These are phyloP conservation scores for Baudoinia panamericana DNA, from an alignment of 495 filamentous ascomycete species.

Conservation along the genomic window DNA sequence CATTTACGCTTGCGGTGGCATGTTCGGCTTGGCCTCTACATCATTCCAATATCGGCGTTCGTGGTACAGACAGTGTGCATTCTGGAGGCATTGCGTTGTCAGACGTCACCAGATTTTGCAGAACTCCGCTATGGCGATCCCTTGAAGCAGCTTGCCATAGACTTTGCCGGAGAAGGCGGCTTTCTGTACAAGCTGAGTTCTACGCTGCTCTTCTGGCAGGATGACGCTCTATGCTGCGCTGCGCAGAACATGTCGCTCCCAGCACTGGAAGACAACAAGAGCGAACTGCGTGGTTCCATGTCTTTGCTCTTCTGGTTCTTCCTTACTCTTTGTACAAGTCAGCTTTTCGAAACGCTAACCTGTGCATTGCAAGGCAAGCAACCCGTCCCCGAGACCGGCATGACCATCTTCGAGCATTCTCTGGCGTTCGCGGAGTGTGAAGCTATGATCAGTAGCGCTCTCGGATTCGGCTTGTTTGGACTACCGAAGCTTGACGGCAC, in stretches of 20 bases:
- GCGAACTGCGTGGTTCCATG: conserved; percentile 53
- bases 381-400: conserved; percentile 73
- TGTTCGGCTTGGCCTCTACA: conserved; percentile 57
- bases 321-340: conserved; percentile 62
- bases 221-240: conserved; percentile 55
- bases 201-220: conserved; percentile 50
- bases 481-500: conserved; percentile 6
- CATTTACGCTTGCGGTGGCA: conserved; percentile 59
- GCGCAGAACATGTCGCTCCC: conserved; percentile 52
- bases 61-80: conserved; percentile 50
- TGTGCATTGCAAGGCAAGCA: conserved; percentile 80
- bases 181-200: conserved; percentile 57
- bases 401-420: conserved; percentile 94
- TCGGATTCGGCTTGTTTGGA: conserved; percentile 57
- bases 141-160: conserved; percentile 50
- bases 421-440: conserved; percentile 94
- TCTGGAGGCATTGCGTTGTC: conserved; percentile 80
- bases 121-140: conserved; percentile 59
- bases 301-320: conserved; percentile 83
- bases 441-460: conserved; percentile 59
- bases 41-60: conserved; percentile 65
- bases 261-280: conserved; percentile 23
- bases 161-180: conserved; percentile 59
- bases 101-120: conserved; percentile 69
- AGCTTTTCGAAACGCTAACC: conserved; percentile 75